phyloP scores from a whole-genome alignment of 2,329 filamentous ascomycete genomes.

The Lasiodiplodia sp. region DNA sequence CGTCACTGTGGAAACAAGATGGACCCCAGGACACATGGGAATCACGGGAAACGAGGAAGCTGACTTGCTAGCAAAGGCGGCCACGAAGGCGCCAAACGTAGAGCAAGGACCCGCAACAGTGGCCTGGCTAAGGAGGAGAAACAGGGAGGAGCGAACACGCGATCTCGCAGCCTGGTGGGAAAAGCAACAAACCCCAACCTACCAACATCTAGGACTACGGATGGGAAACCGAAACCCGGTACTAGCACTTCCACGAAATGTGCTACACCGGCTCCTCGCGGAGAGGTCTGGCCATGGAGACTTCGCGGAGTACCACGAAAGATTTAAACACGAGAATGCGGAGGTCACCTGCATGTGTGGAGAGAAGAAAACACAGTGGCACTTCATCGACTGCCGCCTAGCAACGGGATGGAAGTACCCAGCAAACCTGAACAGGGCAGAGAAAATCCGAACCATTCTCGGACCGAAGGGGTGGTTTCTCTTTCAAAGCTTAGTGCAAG shows the following conservation, averaged over 20 bases:
- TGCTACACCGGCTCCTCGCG: conserved; percentile 13
- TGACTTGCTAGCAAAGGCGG: conserved; percentile 1
- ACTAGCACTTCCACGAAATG: neutral
- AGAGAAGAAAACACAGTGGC: conserved; percentile 3
- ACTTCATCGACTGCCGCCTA: conserved; percentile 12
- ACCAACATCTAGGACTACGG: neutral
- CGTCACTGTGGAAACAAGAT: neutral
- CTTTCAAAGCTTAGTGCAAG: conserved; percentile 1
- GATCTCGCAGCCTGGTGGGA: conserved; percentile 4
- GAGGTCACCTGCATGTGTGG: neutral
- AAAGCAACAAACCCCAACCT: neutral
- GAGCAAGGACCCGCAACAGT: neutral
- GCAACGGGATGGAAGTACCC: conserved; percentile 5
- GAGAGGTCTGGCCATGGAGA: conserved; percentile 9
- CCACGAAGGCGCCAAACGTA: neutral
- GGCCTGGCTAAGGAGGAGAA: neutral
- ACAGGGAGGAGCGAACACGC: neutral
- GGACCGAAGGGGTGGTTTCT: conserved; percentile 11
- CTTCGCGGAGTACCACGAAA: conserved; percentile 5
- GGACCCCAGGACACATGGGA: neutral
- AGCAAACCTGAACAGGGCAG: neutral
- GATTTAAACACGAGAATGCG: neutral
- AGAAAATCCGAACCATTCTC: neutral
- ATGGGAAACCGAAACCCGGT: conserved; percentile 5
- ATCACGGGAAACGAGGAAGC: conserved; percentile 11